Percentiles rank a stretch among this genome's conserved stretches.
These are phyloP conservation scores for Nothomitra cinnamomea DNA, from an alignment of 2,329 filamentous ascomycete genomes.

Conservation along the genomic window DNA sequence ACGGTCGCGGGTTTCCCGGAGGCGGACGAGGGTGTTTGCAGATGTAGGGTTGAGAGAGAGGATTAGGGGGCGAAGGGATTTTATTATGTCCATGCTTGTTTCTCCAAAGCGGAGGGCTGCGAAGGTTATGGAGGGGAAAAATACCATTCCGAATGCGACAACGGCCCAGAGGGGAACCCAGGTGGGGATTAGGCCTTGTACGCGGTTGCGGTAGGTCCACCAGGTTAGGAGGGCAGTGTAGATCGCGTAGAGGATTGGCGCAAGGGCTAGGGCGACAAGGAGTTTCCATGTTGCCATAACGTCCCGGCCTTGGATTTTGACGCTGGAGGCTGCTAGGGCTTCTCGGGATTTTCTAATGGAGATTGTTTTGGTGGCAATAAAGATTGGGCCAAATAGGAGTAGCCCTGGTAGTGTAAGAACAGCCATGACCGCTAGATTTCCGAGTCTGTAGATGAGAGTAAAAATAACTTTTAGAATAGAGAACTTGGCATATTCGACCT, in stretches of 20 bases:
- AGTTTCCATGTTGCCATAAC: conserved; percentile 93
- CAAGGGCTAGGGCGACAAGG: conserved; percentile 68
- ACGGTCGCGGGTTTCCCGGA: conserved; percentile 54
- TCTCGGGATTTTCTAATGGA: conserved; percentile 68
- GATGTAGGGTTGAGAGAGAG: conserved; percentile 73
- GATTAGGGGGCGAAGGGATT: conserved; percentile 76
- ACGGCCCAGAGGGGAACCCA: conserved; percentile 69
- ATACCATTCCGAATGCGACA: conserved; percentile 54
- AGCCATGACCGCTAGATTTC: conserved; percentile 60
- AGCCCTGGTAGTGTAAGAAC: conserved; percentile 74
- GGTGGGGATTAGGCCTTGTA: conserved; percentile 64
- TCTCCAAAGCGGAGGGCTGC: conserved; percentile 89
- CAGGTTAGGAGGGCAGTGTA: conserved; percentile 60
- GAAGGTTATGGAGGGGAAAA: conserved; percentile 82
- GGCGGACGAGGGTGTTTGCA: conserved; percentile 64
- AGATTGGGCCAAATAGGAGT: conserved; percentile 74
- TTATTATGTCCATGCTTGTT: conserved; percentile 97
- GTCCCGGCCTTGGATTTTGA: conserved; percentile 76
- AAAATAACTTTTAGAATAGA: conserved; percentile 59
- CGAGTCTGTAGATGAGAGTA: conserved; percentile 61
- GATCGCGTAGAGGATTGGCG: conserved; percentile 64
- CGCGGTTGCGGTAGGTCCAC: conserved; percentile 65
- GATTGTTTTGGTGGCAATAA: conserved; percentile 68
- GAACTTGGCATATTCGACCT: conserved; percentile 81
- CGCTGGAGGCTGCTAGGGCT: conserved; percentile 68